Conservation (phyloP, 805 yeast genomes). For the Candida argentea region DNA sequence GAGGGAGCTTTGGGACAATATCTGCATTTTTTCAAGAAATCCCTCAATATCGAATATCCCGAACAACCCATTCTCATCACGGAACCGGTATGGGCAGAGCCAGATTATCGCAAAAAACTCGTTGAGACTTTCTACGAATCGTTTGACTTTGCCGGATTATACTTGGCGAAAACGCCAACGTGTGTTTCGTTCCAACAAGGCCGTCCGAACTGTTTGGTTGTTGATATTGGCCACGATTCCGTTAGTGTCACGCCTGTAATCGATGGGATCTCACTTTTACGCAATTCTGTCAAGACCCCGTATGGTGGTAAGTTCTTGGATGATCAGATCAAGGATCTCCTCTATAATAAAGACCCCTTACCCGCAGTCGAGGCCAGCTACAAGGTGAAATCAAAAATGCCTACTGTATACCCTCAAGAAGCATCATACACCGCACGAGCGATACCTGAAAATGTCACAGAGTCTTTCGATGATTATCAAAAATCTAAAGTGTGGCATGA, state of each 20-base stretch:
- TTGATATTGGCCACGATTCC: slow-evolving; percentile 76
- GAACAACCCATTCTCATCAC: slow-evolving; percentile 76
- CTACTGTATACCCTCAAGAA: slow-evolving; percentile 22
- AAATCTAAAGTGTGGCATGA: slow-evolving; percentile 50
- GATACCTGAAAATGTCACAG: slow-evolving; percentile 23
- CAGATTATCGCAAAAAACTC: slow-evolving; percentile 53
- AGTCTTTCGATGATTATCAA: slow-evolving; percentile 48
- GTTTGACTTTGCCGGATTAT: slow-evolving; percentile 70
- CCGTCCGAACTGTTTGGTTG: slow-evolving; percentile 76
- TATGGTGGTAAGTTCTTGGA: slow-evolving; percentile 64
- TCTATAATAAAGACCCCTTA: slow-evolving; percentile 19
- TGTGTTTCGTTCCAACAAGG: slow-evolving; percentile 86
- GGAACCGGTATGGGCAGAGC: slow-evolving; percentile 80
- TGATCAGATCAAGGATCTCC: slow-evolving; percentile 37
- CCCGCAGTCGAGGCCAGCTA: slow-evolving; percentile 30
- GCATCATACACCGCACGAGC: slow-evolving; percentile 13
- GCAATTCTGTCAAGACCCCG: slow-evolving; percentile 59
- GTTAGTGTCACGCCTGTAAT: slow-evolving; percentile 72
- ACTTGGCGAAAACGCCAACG: slow-evolving; percentile 73
- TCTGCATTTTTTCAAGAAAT: slow-evolving; percentile 44
- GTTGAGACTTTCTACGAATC: slow-evolving; percentile 64
- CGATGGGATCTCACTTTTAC: slow-evolving; percentile 69
- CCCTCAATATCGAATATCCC: slow-evolving; percentile 40
- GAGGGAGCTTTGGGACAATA: slow-evolving; percentile 74
- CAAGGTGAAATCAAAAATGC: slow-evolving; percentile 37